A percentile compares a stretch with the other conserved stretches of the same genome.
Conservation (phyloP, 257 asterid species). For the Solanum tarijense region DNA sequence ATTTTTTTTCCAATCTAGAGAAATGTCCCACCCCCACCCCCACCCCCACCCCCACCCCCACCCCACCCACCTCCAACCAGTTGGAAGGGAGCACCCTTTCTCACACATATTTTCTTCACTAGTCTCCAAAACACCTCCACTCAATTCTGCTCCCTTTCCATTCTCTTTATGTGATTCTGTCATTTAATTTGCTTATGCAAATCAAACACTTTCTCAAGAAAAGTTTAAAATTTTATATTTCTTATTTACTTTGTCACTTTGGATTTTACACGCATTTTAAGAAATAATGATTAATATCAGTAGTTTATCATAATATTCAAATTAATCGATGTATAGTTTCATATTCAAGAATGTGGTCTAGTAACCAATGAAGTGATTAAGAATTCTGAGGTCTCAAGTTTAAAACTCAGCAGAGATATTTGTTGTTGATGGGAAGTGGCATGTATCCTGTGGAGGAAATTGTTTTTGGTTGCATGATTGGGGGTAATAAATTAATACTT, state of each 20-base stretch:
- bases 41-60: not conserved
- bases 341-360: too few species aligned
- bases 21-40: not conserved
- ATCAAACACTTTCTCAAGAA: not conserved
- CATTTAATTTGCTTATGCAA: not conserved
- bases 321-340: not conserved
- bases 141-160: conserved; percentile 10
- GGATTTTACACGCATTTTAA: not conserved
- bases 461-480: not conserved
- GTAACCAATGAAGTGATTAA: not conserved
- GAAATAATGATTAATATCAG: not conserved
- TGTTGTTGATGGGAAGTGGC: too few species aligned
- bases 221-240: not conserved
- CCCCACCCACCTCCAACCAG: not conserved
- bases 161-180: conserved; percentile 1
- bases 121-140: conserved; percentile 12
- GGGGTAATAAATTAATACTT: not conserved
- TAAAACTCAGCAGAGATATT: too few species aligned
- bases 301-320: not conserved
- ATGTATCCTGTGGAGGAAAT: not conserved
- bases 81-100: not conserved
- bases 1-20: not conserved
- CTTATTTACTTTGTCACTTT: not conserved
- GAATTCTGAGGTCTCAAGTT: too few species aligned
- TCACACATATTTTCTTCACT: not conserved